A percentile compares a stretch with the other conserved stretches of the same genome.
phyloP scores from a whole-genome alignment of 2,329 filamentous ascomycete genomes.

The Pseudogymnoascus sp. region DNA sequence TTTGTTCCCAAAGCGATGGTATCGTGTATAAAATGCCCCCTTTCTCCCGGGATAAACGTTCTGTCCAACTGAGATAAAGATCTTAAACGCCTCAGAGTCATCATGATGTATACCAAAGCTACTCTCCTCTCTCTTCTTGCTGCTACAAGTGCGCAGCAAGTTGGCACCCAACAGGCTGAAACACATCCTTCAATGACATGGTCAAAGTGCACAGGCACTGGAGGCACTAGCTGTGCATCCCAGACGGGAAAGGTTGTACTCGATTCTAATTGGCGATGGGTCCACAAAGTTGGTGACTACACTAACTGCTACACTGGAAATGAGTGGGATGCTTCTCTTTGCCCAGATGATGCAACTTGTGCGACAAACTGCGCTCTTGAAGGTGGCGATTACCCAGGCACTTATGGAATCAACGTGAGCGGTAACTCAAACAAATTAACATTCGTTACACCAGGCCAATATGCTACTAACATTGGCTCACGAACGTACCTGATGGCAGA shows the following conservation, averaged over 20 bases:
- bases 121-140: constrained; percentile 31
- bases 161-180: constrained; percentile 38
- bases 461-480: constrained; percentile 42
- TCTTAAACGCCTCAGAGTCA: background rate
- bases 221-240: constrained; percentile 37
- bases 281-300: constrained; percentile 39
- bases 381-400: constrained; percentile 43
- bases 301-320: constrained; percentile 37
- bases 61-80: background rate
- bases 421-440: constrained; percentile 45
- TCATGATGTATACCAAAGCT: background rate
- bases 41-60: background rate
- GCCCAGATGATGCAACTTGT: constrained; percentile 35
- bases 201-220: constrained; percentile 39
- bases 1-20: background rate
- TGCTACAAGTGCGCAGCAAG: constrained; percentile 38
- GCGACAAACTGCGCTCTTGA: constrained; percentile 45
- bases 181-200: constrained; percentile 45
- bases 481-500: constrained; percentile 58
- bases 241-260: constrained; percentile 42
- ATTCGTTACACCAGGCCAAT: constrained; percentile 46
- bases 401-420: constrained; percentile 47
- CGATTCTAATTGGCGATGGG: constrained; percentile 52
- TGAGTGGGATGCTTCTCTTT: constrained; percentile 35
- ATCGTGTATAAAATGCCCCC: background rate